Base-by-base conservation (phyloP, 1,284 basidiomycete genomes). In the Ceratobasidium theobromae region DNA sequence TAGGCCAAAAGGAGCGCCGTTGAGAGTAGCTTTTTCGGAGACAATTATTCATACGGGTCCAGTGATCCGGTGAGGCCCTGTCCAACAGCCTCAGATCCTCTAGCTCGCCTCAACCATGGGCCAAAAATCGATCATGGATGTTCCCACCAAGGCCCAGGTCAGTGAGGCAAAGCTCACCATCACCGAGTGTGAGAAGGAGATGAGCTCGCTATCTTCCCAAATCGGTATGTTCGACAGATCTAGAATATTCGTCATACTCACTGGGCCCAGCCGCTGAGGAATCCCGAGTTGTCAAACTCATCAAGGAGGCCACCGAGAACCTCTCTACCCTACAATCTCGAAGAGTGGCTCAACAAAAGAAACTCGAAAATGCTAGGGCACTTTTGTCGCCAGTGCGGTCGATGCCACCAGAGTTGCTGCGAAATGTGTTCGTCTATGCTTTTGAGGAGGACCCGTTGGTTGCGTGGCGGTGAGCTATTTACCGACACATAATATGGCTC, bases 21-120 rank as follows among this genome's bases (percentile, higher is more conserved):
- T 38, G 8, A 38, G 16, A 6, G 27, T 48, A 48, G 11, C 21
- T 48, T 27, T 21, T 48, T 48, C 45, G 45, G 45, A 48, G 48
- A 62, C 43, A 62, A 52, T 48, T 48, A 23, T 60, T 18, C 6
- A n/a, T 23, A 60, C 46, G 48, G 48, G 45, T 62, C 58, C 58
- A 35, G 58, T 62, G 58, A 62, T 62, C 58, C 57, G 57, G 48
- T 38, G 57, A 18, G 57, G 57, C n/a, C n/a, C n/a, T 32, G 45
- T 38, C 14, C 45, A 27, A 32, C 57, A 48, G 45, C 33, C 57
- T 25, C 32, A 21, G 45, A 40, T 41, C 58, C 46, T 35, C 48
- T 21, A 33, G 25, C 32, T 51, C 46, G 4, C 16, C 21, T 12
- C 58, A 1, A 48, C 48, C 21, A 62, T 62, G 58, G n/a, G 58